Evolutionary conservation across 1,139 yeast species (phyloP).

Genomic region (Pneumocystis jirovecii): DNA sequence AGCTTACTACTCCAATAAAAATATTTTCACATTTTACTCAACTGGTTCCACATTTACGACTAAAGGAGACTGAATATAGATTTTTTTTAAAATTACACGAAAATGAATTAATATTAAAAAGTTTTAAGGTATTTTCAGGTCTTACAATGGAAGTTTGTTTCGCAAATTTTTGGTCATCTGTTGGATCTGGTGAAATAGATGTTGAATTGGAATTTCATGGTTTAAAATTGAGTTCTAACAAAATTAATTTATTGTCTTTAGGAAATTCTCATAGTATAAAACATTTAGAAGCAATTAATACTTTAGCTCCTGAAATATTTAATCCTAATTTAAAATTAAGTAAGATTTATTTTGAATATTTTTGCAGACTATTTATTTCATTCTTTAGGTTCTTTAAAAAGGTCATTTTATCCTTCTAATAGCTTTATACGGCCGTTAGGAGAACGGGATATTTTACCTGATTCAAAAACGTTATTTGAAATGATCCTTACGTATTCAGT

Average conservation of each 20-base stretch:
- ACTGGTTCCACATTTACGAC: constrained; percentile 7
- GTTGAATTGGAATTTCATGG: constrained; percentile 12
- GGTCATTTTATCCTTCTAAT: constrained; percentile 7
- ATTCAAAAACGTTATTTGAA: constrained; percentile 9
- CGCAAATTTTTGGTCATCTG: constrained; percentile 12
- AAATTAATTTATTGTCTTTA: background rate
- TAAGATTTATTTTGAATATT: background rate
- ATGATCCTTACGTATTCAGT: constrained; percentile 8
- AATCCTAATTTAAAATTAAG: constrained; percentile 10
- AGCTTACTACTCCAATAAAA: constrained; percentile 7
- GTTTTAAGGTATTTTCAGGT: constrained; percentile 5
- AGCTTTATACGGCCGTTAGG: constrained; percentile 9
- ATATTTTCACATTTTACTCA: constrained; percentile 9
- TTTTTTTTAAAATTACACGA: constrained; percentile 6
- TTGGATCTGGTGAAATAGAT: constrained; percentile 6
- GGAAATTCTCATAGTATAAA: constrained; percentile 7
- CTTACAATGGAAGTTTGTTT: constrained; percentile 11
- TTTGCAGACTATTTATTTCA: background rate
- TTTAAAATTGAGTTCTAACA: constrained; percentile 4
- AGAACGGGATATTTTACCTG: constrained; percentile 11
- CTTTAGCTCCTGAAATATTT: constrained; percentile 5
- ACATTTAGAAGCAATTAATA: constrained; percentile 5
- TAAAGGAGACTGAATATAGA: constrained; percentile 6
- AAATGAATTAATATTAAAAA: constrained; percentile 5
- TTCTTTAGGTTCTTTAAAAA: background rate